Conservation (phyloP, 2,329 filamentous ascomycete species). For the Trichophyton schoenleinii region DNA sequence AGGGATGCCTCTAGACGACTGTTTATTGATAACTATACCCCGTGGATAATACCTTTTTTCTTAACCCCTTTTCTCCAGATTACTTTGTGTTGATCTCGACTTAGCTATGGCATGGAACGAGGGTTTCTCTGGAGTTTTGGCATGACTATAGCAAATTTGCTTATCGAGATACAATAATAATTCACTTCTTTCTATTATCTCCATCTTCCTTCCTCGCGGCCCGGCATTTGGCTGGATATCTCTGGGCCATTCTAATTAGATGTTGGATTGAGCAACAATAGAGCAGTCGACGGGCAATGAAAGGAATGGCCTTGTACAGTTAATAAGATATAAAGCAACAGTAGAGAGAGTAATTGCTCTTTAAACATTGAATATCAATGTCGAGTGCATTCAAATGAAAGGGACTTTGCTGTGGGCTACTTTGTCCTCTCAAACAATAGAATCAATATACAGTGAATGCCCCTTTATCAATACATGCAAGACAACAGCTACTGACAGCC, state of each 20-base stretch:
- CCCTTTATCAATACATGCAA: neutral
- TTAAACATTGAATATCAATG: neutral
- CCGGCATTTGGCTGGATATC: too few species aligned
- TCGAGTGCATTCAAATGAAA: neutral
- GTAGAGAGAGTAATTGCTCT: too few species aligned
- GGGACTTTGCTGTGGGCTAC: neutral
- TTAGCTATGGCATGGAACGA: neutral
- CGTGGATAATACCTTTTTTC: neutral
- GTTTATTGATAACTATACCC: neutral
- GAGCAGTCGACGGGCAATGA: too few species aligned
- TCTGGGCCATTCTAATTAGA: too few species aligned
- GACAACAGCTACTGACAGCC: neutral
- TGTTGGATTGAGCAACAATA: too few species aligned
- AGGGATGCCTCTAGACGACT: neutral
- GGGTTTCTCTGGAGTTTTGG: neutral
- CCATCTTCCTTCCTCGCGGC: too few species aligned
- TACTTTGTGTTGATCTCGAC: neutral
- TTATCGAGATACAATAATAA: neutral
- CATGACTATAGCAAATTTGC: neutral
- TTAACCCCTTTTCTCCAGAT: neutral
- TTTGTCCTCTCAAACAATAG: neutral
- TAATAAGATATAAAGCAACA: too few species aligned
- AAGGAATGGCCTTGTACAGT: too few species aligned
- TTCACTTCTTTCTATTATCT: neutral
- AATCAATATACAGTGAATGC: neutral